phyloP scores from a whole-genome alignment of 805 yeast genomes.

The Starmerella sp. region DNA sequence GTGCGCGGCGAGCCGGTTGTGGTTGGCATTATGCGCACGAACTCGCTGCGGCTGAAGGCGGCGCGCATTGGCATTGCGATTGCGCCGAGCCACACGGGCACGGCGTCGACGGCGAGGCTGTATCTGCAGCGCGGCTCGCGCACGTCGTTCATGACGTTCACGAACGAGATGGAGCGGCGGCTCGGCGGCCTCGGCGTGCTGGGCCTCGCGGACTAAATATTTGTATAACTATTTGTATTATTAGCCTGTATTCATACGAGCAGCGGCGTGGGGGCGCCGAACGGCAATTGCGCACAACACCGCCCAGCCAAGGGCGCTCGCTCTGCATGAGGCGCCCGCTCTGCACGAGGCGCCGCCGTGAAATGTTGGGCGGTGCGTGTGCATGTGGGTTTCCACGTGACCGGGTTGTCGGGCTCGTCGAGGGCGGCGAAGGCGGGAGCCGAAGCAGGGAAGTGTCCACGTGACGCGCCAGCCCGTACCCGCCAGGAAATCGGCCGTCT shows the following conservation, averaged over 20 bases:
- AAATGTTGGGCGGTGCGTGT: too few relatives aligned
- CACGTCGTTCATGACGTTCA: conserved; percentile 24
- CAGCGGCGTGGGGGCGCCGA: too few relatives aligned
- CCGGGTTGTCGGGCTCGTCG: too few relatives aligned
- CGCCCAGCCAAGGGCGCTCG: too few relatives aligned
- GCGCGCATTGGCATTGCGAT: conserved; percentile 26
- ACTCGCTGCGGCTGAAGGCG: conserved; percentile 28
- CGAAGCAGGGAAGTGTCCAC: not conserved
- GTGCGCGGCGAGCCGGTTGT: conserved; percentile 23
- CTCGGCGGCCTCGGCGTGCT: conserved; percentile 16
- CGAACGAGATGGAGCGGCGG: conserved; percentile 26
- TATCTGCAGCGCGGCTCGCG: conserved; percentile 26
- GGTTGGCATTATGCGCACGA: conserved; percentile 28
- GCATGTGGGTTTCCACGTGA: too few relatives aligned
- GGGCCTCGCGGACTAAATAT: not conserved
- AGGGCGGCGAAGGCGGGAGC: too few relatives aligned
- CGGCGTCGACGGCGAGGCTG: conserved; percentile 22
- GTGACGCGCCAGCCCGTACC: not conserved
- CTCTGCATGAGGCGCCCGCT: too few relatives aligned
- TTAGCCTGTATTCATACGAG: not conserved
- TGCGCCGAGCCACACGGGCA: conserved; percentile 6
- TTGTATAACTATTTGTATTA: not conserved
- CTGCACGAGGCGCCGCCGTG: too few relatives aligned
- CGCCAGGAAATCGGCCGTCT: not conserved
- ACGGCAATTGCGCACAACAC: too few relatives aligned